Evolutionary conservation across 2,329 filamentous ascomycete species (phyloP), one percentile per base, ranked within the genome.

Genomic region (Parastagonospora nodorum): DNA sequence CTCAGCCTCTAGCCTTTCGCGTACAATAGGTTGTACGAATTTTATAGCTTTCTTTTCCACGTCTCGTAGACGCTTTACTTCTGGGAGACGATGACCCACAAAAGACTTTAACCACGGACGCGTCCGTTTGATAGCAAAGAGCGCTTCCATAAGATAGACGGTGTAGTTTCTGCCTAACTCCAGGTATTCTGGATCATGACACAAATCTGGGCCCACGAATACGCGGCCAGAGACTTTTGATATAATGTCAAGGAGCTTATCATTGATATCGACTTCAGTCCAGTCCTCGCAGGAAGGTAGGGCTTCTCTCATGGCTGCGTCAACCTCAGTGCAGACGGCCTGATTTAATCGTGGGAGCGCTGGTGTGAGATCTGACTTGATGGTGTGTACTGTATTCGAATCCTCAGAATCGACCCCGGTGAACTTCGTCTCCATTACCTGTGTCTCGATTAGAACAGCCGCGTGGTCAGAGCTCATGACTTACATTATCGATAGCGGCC

Each of bases 291-390:
- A 71, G 5, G 58, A 44, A 1, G 67, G 64, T 40, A 74, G 40
- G 8, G 66, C 60, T 16, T 67, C 57, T 35, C 54, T 42, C 5
- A 73, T 27, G 2, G 65, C 61, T 5, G 54, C 42, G n/a, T 73
- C 60, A 14, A 72, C 67, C 39, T 74, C 70, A 11, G 51, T 45
- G 33, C 55, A 64, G 14, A 74, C 63, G 8, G 53, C 55, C 4
- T 60, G 51, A 39, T 68, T 69, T 29, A 74, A 41, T 4, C 69
- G 68, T 27, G 54, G 69, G 72, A 74, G 60, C 28, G 64, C 61
- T 14, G 71, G 69, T 8, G 70, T 74, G 8, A 74, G 57, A 36
- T 74, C 67, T 0, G 64, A 60, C 48, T 63, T 71, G 45, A 74
- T 54, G 4, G 64, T 48, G 43, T 72, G 66, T 0, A 47, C 9